Conservation (phyloP, 306 rosid species). For the Inga leiocalycina region DNA sequence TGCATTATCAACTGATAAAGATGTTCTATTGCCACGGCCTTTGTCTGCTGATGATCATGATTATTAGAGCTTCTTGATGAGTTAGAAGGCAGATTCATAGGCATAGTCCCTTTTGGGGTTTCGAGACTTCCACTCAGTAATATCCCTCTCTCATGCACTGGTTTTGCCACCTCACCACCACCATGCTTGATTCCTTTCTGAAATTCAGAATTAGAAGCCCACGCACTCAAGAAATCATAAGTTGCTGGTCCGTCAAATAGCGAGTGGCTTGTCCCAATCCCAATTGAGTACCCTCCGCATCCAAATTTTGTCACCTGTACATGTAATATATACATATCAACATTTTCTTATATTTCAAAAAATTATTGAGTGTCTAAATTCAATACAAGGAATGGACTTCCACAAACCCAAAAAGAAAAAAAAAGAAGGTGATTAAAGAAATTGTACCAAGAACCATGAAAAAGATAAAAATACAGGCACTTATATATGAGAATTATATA, state of each 20-base stretch:
- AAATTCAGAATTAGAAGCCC: conserved; percentile 67
- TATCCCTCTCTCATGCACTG: conserved; percentile 69
- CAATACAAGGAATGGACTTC: neutral
- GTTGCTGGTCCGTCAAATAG: conserved; percentile 79
- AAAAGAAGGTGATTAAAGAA: too few species aligned
- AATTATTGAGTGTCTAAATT: neutral
- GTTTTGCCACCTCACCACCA: conserved; percentile 43
- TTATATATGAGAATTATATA: neutral
- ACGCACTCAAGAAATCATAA: conserved; percentile 62
- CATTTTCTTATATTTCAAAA: neutral
- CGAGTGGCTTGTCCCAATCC: conserved; percentile 76
- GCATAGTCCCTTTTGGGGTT: conserved; percentile 6
- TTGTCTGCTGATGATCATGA: neutral
- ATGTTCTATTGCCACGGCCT: conserved; percentile 66
- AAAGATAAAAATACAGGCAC: neutral
- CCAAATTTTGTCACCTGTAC: conserved; percentile 75
- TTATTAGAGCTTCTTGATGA: conserved; percentile 19
- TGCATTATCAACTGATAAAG: conserved; percentile 68
- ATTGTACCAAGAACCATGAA: neutral
- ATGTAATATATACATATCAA: neutral
- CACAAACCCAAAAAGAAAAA: neutral
- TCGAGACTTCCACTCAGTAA: conserved; percentile 26
- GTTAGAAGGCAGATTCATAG: conserved; percentile 11
- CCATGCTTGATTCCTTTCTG: conserved; percentile 25
- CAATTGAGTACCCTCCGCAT: conserved; percentile 79